Base-by-base conservation (phyloP, 306 rosid species). In the Vigna reflexopilosa region DNA sequence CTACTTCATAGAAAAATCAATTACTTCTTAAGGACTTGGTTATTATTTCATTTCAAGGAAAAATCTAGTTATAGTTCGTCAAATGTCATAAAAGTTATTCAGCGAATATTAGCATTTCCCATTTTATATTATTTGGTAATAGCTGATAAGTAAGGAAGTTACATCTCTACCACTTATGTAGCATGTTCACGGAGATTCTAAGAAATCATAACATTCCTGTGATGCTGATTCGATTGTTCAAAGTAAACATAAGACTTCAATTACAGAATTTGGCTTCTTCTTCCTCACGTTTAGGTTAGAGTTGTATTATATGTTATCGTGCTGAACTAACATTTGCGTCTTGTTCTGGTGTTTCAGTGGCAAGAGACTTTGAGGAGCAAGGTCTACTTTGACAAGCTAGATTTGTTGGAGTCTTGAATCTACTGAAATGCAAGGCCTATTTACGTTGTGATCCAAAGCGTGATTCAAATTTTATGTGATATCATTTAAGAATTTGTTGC, bases 301-400 rank as follows among this genome's bases (percentile, higher is more conserved):
- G 59, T 34, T 58, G 3, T 26, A 24, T 48, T 28, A 16, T 42
- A n/a, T 20, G 49, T 11, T 52, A 24, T 49, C 36, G 7, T 30
- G 48, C 80, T 51, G 71, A 28, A 74, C 44, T 76, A 44, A 59
- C 67, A 65, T 54, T 28, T 65, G 3, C 22, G 40, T 44, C 20
- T 0, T 50, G 64, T 65, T 72, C 0, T 83, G 75, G 16, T 84
- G 62, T 75, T 78, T 47, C 90, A 93, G 97, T 78, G 76, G 97
- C 86, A 26, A 47, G 9, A 73, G 93, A 89, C 10, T 82, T 89
- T 22, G 78, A 54, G 68, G 83, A 80, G 42, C 82, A 70, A 70
- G 93, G 92, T 79, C 66, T 86, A 15, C 73, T 83, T 20, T 93
- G 89, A 90, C 79, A 72, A 44, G 81, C 76, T 48, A 26, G 77